A percentile compares a stretch with the other conserved stretches of the same genome.
phyloP scores from a whole-genome alignment of 148 eudicot genomes.

The Nepenthes gracilis region DNA sequence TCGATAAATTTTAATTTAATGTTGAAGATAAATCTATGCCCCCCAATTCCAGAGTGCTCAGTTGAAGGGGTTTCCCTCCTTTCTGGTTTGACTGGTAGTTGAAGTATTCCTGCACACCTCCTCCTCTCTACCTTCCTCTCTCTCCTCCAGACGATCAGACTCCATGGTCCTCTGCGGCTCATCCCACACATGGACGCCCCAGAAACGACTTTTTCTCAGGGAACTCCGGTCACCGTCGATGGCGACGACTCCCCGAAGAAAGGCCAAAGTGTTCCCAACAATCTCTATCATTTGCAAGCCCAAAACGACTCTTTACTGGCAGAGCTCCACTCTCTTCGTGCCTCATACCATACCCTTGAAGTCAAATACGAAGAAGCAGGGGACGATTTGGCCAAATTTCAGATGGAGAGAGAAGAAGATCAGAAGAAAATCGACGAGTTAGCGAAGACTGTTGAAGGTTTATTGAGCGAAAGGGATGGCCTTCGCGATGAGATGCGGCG shows the following conservation, averaged over 20 bases:
- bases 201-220: background rate
- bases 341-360: conserved; percentile 10
- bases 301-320: conserved; percentile 15
- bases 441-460: conserved; percentile 12
- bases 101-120: background rate
- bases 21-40: too few relatives aligned
- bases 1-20: too few relatives aligned
- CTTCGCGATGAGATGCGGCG: too few relatives aligned
- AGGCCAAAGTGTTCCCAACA: background rate
- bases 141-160: background rate
- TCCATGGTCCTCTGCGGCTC: background rate
- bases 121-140: background rate
- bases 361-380: conserved; percentile 12
- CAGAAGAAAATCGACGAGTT: conserved; percentile 12
- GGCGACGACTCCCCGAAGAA: background rate
- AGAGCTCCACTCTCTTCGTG: conserved; percentile 17
- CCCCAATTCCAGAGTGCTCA: too few relatives aligned
- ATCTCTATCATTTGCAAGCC: conserved; percentile 6
- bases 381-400: conserved; percentile 12
- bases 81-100: too few relatives aligned
- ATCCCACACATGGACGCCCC: conserved; percentile 14
- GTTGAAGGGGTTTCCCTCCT: too few relatives aligned
- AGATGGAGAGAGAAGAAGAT: conserved; percentile 19
- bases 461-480: conserved; percentile 3
- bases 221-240: background rate